phyloP scores from a whole-genome alignment of 2,329 filamentous ascomycete genomes.

The Colletotrichum kahawae region DNA sequence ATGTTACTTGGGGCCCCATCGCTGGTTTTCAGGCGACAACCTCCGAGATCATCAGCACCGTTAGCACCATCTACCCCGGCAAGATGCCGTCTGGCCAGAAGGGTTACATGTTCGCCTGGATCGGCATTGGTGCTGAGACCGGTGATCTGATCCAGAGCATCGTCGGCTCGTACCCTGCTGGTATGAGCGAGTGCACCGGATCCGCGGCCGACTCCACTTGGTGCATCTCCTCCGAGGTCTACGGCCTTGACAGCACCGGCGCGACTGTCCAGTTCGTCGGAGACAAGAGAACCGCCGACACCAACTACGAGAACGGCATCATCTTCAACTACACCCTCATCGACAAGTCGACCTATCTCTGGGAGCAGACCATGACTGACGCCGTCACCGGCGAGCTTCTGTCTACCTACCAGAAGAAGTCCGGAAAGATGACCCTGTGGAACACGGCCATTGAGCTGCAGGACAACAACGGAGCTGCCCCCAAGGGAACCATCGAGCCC shows the following conservation, averaged over 20 bases:
- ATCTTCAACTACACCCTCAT: background rate
- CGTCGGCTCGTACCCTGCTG: background rate
- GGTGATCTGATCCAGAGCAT: background rate
- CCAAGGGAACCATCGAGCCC: background rate
- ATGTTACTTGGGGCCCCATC: background rate
- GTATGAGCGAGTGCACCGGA: background rate
- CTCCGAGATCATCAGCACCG: background rate
- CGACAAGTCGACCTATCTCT: background rate
- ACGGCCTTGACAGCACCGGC: background rate
- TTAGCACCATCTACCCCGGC: background rate
- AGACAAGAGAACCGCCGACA: background rate
- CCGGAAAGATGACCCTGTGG: background rate
- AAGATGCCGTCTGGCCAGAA: background rate
- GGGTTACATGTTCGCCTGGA: background rate
- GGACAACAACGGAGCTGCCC: background rate
- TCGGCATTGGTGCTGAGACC: background rate
- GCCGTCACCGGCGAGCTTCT: background rate
- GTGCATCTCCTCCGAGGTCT: background rate
- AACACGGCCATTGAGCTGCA: background rate
- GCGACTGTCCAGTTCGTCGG: background rate
- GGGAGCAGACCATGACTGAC: background rate
- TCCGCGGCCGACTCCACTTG: background rate
- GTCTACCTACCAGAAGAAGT: background rate
- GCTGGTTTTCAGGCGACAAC: background rate
- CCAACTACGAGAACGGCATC: background rate